These are phyloP conservation scores for Diaporthe amygdali DNA, from an alignment of 2,329 filamentous ascomycete species.

Conservation along the genomic window DNA sequence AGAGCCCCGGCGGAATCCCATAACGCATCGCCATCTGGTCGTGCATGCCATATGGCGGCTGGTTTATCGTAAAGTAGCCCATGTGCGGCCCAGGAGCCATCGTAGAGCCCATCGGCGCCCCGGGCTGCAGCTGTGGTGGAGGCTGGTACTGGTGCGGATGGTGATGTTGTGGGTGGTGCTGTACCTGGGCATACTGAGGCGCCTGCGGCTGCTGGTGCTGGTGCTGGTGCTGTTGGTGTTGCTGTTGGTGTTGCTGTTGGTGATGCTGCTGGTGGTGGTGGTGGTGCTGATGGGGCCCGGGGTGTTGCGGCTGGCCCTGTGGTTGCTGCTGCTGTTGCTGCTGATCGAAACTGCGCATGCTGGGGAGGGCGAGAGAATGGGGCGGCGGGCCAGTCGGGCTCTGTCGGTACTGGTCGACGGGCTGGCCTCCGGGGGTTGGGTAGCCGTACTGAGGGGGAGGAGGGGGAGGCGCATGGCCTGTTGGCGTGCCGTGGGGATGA, in stretches of 20 bases:
- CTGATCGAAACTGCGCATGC: conserved; percentile 33
- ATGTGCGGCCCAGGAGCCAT: conserved; percentile 44
- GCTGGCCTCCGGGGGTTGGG: conserved; percentile 18
- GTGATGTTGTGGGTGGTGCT: conserved; percentile 26
- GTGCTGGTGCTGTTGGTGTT: conserved; percentile 31
- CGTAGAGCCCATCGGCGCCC: conserved; percentile 42
- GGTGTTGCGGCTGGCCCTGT: conserved; percentile 23
- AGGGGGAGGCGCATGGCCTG: conserved; percentile 22
- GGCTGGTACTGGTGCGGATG: conserved; percentile 28
- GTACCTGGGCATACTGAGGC: neutral
- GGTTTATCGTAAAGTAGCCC: conserved; percentile 49
- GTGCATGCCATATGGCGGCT: conserved; percentile 50
- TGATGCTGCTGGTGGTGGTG: conserved; percentile 24
- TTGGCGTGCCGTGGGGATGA: conserved; percentile 25
- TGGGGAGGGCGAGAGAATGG: conserved; percentile 30
- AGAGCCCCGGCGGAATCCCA: conserved; percentile 45
- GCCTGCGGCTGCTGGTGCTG: conserved; percentile 11
- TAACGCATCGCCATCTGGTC: conserved; percentile 51
- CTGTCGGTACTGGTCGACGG: conserved; percentile 29
- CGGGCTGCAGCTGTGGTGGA: conserved; percentile 32
- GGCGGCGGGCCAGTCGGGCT: conserved; percentile 24
- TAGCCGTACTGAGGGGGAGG: conserved; percentile 27
- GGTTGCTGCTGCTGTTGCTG: conserved; percentile 27
- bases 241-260: conserved; percentile 16
- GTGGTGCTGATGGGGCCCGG: neutral